Evolutionary conservation across 495 filamentous ascomycete species (phyloP).

Genomic region (Penicillium crystallinum): DNA sequence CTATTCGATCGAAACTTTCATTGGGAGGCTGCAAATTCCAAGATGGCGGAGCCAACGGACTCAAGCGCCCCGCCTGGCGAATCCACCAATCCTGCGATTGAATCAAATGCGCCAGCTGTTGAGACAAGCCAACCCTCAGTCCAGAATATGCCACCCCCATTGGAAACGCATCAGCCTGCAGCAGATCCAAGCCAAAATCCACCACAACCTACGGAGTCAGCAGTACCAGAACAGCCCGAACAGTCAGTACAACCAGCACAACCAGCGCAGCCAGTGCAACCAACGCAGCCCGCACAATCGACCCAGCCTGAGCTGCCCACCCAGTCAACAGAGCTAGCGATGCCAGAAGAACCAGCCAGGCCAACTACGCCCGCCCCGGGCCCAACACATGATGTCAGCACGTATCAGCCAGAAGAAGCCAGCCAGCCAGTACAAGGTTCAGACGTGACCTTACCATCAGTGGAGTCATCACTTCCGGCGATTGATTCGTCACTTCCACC

Average conservation of each 20-base stretch:
- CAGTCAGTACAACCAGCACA: neutral
- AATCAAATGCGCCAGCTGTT: slow-evolving; percentile 18
- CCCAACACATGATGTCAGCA: slow-evolving; percentile 3
- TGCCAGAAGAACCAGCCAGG: neutral
- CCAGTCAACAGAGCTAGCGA: neutral
- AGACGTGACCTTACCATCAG: slow-evolving; percentile 9
- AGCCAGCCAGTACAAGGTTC: slow-evolving; percentile 4
- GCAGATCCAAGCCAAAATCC: neutral
- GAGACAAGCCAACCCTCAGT: slow-evolving; percentile 10
- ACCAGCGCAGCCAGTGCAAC: neutral
- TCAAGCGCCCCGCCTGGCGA: slow-evolving; percentile 27
- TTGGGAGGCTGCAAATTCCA: slow-evolving; percentile 5
- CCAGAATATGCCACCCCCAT: slow-evolving; percentile 2
- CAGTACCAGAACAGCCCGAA: no score
- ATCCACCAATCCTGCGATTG: slow-evolving; percentile 19
- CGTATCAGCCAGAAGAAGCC: slow-evolving; percentile 1
- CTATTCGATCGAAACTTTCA: neutral
- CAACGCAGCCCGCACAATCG: neutral
- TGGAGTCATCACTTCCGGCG: slow-evolving; percentile 18
- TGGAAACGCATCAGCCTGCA: slow-evolving; percentile 5
- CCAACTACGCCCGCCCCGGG: neutral
- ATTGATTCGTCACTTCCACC: slow-evolving; percentile 19
- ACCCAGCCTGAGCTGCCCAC: neutral
- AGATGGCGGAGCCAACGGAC: slow-evolving; percentile 37
- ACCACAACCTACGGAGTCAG: neutral